phyloP scores from a whole-genome alignment of 2,329 filamentous ascomycete species.

The Phaeomoniella chlamydospora region DNA sequence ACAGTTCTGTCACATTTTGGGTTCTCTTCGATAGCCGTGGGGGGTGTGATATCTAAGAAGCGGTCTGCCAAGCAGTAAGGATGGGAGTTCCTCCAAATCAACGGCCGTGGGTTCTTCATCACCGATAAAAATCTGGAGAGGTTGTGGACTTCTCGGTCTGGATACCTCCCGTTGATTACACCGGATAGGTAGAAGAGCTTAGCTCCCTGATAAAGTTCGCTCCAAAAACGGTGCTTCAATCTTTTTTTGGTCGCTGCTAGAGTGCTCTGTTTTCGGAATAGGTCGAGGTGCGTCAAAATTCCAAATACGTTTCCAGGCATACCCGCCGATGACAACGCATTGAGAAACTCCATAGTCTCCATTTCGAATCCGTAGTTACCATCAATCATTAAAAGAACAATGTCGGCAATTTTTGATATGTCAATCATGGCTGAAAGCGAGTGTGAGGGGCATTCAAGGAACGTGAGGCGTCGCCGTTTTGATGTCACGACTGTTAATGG shows the following conservation, averaged over 20 bases:
- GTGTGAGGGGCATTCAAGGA: slow-evolving; percentile 88
- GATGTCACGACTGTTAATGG: slow-evolving; percentile 94
- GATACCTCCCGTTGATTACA: slow-evolving; percentile 91
- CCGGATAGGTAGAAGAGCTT: slow-evolving; percentile 95
- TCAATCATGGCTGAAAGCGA: slow-evolving; percentile 95
- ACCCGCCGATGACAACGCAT: slow-evolving; percentile 79
- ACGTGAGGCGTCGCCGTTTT: slow-evolving; percentile 86
- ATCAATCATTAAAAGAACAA: slow-evolving; percentile 94
- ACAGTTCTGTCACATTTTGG: slow-evolving; percentile 81
- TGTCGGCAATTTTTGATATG: slow-evolving; percentile 91
- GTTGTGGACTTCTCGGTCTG: slow-evolving; percentile 92
- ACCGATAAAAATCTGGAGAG: slow-evolving; percentile 88
- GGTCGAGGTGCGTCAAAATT: slow-evolving; percentile 85
- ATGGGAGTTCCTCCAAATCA: slow-evolving; percentile 93
- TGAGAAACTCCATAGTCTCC: slow-evolving; percentile 99
- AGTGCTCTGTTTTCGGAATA: slow-evolving; percentile 87
- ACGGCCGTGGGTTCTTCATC: slow-evolving; percentile 97
- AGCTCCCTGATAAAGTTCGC: slow-evolving; percentile 88
- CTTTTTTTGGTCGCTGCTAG: slow-evolving; percentile 91
- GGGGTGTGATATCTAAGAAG: slow-evolving; percentile 88
- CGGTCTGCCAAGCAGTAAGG: slow-evolving; percentile 88
- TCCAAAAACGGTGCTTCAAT: slow-evolving; percentile 92
- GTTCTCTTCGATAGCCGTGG: slow-evolving; percentile 78
- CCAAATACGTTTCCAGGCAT: slow-evolving; percentile 99
- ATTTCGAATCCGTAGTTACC: slow-evolving; percentile 99